Evolutionary conservation across 2,329 filamentous ascomycete genomes (phyloP).

Genomic region (Hymenoscyphus albidus): DNA sequence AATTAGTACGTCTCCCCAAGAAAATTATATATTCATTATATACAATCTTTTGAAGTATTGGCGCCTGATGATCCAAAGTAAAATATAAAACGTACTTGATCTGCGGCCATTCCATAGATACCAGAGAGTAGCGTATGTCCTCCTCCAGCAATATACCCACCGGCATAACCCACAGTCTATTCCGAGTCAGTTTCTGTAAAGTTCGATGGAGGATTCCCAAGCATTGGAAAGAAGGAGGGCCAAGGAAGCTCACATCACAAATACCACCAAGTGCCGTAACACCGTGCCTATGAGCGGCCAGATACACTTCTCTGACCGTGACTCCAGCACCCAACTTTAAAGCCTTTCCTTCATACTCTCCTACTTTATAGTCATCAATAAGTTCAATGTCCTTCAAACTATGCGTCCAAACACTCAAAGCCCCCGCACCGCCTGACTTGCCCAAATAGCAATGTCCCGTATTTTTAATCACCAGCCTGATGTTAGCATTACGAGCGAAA

Average conservation of each 20-base stretch:
- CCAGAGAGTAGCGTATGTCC: constrained; percentile 55
- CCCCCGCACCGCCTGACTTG: constrained; percentile 37
- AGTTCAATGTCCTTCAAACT: constrained; percentile 41
- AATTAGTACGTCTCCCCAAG: neutral
- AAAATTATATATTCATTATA: too few species aligned
- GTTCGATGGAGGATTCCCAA: neutral
- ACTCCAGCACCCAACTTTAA: constrained; percentile 42
- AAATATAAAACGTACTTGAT: constrained; percentile 41
- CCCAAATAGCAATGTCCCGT: constrained; percentile 23
- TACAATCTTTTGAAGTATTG: too few species aligned
- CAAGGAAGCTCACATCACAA: constrained; percentile 34
- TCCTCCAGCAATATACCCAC: constrained; percentile 56
- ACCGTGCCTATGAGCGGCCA: constrained; percentile 41
- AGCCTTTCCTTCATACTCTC: constrained; percentile 36
- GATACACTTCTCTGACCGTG: constrained; percentile 41
- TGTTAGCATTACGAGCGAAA: constrained; percentile 42
- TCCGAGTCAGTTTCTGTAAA: neutral
- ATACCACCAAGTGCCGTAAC: constrained; percentile 47
- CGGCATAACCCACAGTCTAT: constrained; percentile 39
- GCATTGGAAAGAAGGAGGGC: neutral
- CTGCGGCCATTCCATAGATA: constrained; percentile 54
- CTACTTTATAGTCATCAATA: constrained; percentile 35
- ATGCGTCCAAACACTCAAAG: constrained; percentile 51
- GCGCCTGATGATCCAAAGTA: neutral
- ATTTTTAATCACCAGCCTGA: constrained; percentile 35